These are phyloP conservation scores for Phytophthora multivora DNA, from an alignment of 352 stramenopile species.

Conservation along the genomic window DNA sequence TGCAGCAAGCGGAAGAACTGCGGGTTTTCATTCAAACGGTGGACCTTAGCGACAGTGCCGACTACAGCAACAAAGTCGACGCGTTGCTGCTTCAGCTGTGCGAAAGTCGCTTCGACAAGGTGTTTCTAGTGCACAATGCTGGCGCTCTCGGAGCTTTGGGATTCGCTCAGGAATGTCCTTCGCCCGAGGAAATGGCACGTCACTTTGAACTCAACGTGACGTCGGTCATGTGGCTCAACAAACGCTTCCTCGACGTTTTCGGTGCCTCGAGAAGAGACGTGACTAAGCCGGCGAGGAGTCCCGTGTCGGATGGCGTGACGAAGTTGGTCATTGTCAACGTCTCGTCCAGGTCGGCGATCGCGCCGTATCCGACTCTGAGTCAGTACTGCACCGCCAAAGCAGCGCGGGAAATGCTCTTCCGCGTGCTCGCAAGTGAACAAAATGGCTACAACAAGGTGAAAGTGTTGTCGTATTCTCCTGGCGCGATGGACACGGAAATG, in stretches of 20 bases:
- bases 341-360: slow-evolving; percentile 75
- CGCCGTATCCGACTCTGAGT: slow-evolving; percentile 69
- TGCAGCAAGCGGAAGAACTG: slow-evolving; percentile 23
- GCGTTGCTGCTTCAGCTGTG: slow-evolving; percentile 36
- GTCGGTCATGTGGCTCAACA: slow-evolving; percentile 80
- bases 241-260: slow-evolving; percentile 63
- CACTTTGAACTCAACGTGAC: slow-evolving; percentile 86
- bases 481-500: slow-evolving; percentile 88
- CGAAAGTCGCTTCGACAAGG: slow-evolving; percentile 32
- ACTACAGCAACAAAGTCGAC: slow-evolving; percentile 59
- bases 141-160: slow-evolving; percentile 70
- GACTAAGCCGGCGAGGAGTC: neutral
- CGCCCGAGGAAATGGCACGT: slow-evolving; percentile 38
- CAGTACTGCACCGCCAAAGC: slow-evolving; percentile 85
- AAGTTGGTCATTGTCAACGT: slow-evolving; percentile 75
- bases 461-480: slow-evolving; percentile 83
- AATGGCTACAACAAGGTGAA: slow-evolving; percentile 29
- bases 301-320: slow-evolving; percentile 3
- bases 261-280: slow-evolving; percentile 44
- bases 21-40: slow-evolving; percentile 38
- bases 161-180: slow-evolving; percentile 52
- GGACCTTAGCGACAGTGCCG: slow-evolving; percentile 42
- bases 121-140: slow-evolving; percentile 83
- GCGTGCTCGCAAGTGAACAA: slow-evolving; percentile 67
- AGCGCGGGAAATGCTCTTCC: slow-evolving; percentile 83